Conservation (phyloP, 2,329 filamentous ascomycete species). For the Phyllosticta paracitricarpa region DNA sequence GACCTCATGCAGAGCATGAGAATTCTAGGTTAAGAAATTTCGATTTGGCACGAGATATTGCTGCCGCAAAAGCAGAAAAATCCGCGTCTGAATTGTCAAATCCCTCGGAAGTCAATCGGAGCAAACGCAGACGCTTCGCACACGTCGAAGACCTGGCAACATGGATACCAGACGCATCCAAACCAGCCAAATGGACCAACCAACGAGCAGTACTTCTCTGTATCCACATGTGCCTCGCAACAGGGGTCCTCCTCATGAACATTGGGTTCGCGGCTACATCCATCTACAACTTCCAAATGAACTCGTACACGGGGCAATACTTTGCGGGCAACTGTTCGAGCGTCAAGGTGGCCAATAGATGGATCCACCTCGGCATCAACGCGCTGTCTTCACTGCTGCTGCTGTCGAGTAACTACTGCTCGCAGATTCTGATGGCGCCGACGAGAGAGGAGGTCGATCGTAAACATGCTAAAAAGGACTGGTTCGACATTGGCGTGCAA, state of each 20-base stretch:
- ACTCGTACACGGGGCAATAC: background rate
- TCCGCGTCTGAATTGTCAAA: background rate
- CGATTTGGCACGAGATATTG: background rate
- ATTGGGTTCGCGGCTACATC: background rate
- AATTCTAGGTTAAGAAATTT: background rate
- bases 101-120: background rate
- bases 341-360: background rate
- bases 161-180: background rate
- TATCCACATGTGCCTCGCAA: background rate
- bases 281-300: background rate
- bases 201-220: background rate
- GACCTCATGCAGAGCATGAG: background rate
- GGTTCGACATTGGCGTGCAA: constrained; percentile 38
- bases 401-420: background rate
- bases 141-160: background rate
- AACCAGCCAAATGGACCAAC: background rate
- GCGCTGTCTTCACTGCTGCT: background rate
- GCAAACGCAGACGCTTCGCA: background rate
- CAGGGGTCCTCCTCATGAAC: background rate
- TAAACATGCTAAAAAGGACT: constrained; percentile 13
- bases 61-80: background rate
- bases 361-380: constrained; percentile 30
- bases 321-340: background rate
- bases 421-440: constrained; percentile 1
- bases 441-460: constrained; percentile 1